Evolutionary conservation across 2,329 filamentous ascomycete species (phyloP).

Genomic region (Arachnopeziza araneosa): DNA sequence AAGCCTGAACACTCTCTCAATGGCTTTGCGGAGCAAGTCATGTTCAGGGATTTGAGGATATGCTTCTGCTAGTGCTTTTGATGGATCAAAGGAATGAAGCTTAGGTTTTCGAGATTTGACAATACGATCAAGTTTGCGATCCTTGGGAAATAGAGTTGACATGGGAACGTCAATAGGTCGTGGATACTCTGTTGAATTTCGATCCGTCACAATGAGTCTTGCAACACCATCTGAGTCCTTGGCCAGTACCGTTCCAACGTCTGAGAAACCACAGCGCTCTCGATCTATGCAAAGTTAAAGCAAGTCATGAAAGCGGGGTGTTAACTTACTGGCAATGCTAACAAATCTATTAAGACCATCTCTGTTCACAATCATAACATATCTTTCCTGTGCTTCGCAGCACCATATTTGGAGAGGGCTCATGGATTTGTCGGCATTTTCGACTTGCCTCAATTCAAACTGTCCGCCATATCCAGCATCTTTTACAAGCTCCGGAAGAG

Average conservation of each 20-base stretch:
- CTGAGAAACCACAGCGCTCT: conserved; percentile 87
- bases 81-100: conserved; percentile 67
- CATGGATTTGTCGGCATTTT: conserved; percentile 86
- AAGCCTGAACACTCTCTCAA: conserved; percentile 74
- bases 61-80: conserved; percentile 55
- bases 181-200: conserved; percentile 68
- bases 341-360: conserved; percentile 73
- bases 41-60: conserved; percentile 29
- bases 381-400: conserved; percentile 93
- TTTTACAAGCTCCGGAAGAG: conserved; percentile 82
- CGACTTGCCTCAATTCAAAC: conserved; percentile 91
- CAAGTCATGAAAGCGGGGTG: neutral
- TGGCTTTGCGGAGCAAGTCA: conserved; percentile 55
- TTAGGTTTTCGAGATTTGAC: conserved; percentile 65
- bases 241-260: conserved; percentile 73
- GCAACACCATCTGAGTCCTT: conserved; percentile 58
- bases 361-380: conserved; percentile 82
- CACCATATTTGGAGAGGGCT: conserved; percentile 97
- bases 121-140: conserved; percentile 71
- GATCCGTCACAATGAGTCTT: conserved; percentile 73
- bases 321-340: conserved; percentile 51
- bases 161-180: conserved; percentile 85
- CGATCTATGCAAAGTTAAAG: conserved; percentile 44
- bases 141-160: conserved; percentile 81
- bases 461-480: conserved; percentile 86